Base-by-base conservation (phyloP, 2,329 filamentous ascomycete genomes). In the Microdochium paspali region DNA sequence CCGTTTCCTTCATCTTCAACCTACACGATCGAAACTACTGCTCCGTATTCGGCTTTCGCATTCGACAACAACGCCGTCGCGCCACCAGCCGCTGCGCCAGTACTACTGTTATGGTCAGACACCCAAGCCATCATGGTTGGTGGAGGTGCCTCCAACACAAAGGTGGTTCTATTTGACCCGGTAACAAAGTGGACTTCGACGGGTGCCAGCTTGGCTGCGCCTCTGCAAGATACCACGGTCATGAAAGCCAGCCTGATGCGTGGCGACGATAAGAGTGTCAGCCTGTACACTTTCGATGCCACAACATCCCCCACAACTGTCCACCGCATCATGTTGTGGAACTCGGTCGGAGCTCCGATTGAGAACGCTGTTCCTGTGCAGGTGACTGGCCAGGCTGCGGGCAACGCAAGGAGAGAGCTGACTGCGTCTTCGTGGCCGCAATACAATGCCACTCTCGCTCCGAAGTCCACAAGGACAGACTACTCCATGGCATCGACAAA, bases 251-350 rank as follows among this genome's bases (percentile, higher is more conserved):
- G 80, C 0, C 58, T 95, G 3, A 66, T 94, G n/a, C 69, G 72
- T 12, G 86, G 85, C 21, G 76, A 80, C 39, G 88, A 95, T 61
- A 82, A 77, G 24, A 90, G 85, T 64, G 90, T 87, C 60, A 80
- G 84, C 32, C 69, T 97, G 18, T 81, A 90, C 56, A 80, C 82
- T 10, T 95, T 93, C 56, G 82, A 95, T 60, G 77, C 90, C 66
- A 76, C 76, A 13, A 72, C 74, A 10, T 80, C 83, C 0, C 90
- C 91, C 3, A 95, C 94, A 60, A 66, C 71, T 6, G 86, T 95
- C 40, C 79, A 77, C 26, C 80, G 85, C 48, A 79, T 84, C 26
- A 76, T 88, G 18, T 65, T 95, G 13, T 64, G 85, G 44, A 77
- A 80, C 51, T 73, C 74, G 10, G 70, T 73, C 35, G 86, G 85